Evolutionary conservation across 495 filamentous ascomycete genomes (phyloP).

Genomic region (Lophiostoma macrostomum): DNA sequence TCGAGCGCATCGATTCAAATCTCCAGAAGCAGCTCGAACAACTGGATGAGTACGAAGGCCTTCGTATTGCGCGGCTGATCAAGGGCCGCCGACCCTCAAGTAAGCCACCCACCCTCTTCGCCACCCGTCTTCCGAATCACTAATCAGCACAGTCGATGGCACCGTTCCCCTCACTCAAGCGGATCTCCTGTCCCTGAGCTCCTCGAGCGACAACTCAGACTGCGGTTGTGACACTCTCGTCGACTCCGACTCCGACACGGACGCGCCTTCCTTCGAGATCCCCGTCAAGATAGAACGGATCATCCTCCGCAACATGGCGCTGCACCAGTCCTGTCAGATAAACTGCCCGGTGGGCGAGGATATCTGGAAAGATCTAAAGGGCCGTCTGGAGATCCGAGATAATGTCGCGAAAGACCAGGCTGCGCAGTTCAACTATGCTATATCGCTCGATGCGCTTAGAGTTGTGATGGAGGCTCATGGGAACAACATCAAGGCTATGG

Average conservation of each 20-base stretch:
- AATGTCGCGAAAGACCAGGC: constrained; percentile 1
- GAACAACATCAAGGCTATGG: constrained; percentile 5
- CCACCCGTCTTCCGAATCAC: constrained; percentile 1
- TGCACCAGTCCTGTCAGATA: constrained; percentile 6
- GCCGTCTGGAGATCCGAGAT: constrained; percentile 5
- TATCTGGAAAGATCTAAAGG: background rate
- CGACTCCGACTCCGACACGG: constrained; percentile 6
- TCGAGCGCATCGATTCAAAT: constrained; percentile 7
- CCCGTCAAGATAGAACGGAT: constrained; percentile 6
- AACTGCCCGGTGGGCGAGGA: constrained; percentile 3
- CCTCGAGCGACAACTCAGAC: constrained; percentile 1
- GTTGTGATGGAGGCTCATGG: constrained; percentile 5
- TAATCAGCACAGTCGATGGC: constrained; percentile 8
- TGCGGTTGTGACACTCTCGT: constrained; percentile 3
- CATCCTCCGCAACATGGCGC: background rate
- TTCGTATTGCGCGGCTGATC: constrained; percentile 12
- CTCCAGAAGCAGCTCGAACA: constrained; percentile 7
- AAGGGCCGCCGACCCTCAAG: constrained; percentile 5
- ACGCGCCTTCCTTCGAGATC: background rate
- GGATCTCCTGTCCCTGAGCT: background rate
- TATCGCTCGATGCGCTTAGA: background rate
- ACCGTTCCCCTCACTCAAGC: constrained; percentile 4
- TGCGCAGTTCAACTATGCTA: constrained; percentile 6
- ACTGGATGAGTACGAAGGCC: background rate
- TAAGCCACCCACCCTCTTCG: constrained; percentile 3